Evolutionary conservation across 2,329 filamentous ascomycete species (phyloP).

Genomic region (Waltergamsia citrina): DNA sequence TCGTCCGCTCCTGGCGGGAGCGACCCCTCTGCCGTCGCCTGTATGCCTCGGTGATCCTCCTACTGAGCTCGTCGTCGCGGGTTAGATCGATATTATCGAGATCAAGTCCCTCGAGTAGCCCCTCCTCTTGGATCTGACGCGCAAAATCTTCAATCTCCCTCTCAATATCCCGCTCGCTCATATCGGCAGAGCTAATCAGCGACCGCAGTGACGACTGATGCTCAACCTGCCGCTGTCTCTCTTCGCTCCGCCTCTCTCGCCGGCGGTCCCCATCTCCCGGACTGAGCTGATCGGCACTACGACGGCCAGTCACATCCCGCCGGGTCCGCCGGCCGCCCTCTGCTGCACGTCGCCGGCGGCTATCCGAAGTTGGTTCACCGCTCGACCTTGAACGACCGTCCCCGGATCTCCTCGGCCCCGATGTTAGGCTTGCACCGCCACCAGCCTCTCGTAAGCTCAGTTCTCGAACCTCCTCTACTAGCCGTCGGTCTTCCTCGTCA

Average conservation of each 20-base stretch:
- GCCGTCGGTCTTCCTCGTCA: constrained; percentile 57
- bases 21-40: constrained; percentile 62
- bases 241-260: constrained; percentile 31
- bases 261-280: constrained; percentile 22
- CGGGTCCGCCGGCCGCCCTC: constrained; percentile 12
- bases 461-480: constrained; percentile 63
- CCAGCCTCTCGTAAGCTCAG: constrained; percentile 63
- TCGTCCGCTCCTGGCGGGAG: constrained; percentile 35
- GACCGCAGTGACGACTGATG: constrained; percentile 86
- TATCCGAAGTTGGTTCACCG: constrained; percentile 4
- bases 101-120: constrained; percentile 79
- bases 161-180: constrained; percentile 71
- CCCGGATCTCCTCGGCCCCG: constrained; percentile 16
- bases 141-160: constrained; percentile 86
- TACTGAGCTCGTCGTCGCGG: constrained; percentile 83
- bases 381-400: constrained; percentile 21
- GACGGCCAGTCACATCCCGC: constrained; percentile 10
- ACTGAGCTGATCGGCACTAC: constrained; percentile 17
- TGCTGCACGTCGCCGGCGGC: constrained; percentile 15
- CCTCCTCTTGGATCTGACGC: constrained; percentile 80
- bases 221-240: constrained; percentile 56
- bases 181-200: constrained; percentile 69
- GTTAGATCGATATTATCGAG: constrained; percentile 75
- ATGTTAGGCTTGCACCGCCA: constrained; percentile 27
- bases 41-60: constrained; percentile 84